Conservation (phyloP, 495 filamentous ascomycete genomes). For the Hyaloscypha variabilis region DNA sequence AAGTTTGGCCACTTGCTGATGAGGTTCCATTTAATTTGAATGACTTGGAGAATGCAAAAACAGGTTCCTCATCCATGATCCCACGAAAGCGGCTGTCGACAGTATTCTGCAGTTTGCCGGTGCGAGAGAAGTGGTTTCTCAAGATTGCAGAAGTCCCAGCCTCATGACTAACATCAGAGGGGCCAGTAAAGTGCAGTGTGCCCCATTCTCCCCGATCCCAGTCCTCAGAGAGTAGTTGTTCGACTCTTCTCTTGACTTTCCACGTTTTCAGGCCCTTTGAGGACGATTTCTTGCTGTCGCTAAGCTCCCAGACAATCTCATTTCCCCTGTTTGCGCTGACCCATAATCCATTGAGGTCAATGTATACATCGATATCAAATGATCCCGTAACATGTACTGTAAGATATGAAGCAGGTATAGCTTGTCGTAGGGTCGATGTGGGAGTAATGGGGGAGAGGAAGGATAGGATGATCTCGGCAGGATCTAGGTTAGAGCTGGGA, state of each 20-base stretch:
- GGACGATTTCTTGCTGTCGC: slow-evolving; percentile 34
- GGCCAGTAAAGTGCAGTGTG: slow-evolving; percentile 73
- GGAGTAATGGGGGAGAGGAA: slow-evolving; percentile 94
- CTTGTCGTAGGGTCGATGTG: slow-evolving; percentile 87
- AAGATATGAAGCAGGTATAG: slow-evolving; percentile 86
- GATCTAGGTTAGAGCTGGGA: slow-evolving; percentile 36
- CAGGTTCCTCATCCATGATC: slow-evolving; percentile 84
- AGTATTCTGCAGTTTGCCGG: slow-evolving; percentile 63
- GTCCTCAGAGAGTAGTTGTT: slow-evolving; percentile 75
- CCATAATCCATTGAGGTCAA: slow-evolving; percentile 91
- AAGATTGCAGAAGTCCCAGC: slow-evolving; percentile 69
- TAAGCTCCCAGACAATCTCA: slow-evolving; percentile 69
- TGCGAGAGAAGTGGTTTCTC: slow-evolving; percentile 72
- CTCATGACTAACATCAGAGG: slow-evolving; percentile 65
- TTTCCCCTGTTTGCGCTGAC: slow-evolving; percentile 73
- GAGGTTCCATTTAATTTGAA: slow-evolving; percentile 54
- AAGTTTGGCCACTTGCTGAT: slow-evolving; percentile 24
- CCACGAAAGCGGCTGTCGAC: slow-evolving; percentile 66
- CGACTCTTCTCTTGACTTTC: slow-evolving; percentile 62
- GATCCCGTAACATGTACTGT: slow-evolving; percentile 72
- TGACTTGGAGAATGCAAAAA: slow-evolving; percentile 88
- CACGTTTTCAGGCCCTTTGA: slow-evolving; percentile 49
- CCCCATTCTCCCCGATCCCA: slow-evolving; percentile 89
- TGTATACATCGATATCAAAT: slow-evolving; percentile 77
- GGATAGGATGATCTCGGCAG: slow-evolving; percentile 67